Conservation (phyloP, 116 monocot species). For the Phalaenopsis hybrid region DNA sequence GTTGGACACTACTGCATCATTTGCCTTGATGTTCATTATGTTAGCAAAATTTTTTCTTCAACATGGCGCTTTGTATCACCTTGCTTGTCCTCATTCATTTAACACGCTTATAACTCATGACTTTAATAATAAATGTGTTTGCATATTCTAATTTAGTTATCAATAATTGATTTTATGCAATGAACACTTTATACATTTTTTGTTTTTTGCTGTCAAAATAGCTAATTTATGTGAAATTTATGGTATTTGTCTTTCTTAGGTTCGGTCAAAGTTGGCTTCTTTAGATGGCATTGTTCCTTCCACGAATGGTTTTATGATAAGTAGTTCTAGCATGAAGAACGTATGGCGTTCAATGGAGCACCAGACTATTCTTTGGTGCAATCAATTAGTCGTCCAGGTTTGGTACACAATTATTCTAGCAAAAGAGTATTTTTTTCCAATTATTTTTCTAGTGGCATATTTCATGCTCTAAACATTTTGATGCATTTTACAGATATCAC, state of each 20-base stretch:
- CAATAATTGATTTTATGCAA: neutral
- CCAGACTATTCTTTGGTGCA: slow-evolving; percentile 95
- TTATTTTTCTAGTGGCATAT: neutral
- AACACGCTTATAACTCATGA: neutral
- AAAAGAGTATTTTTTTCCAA: neutral
- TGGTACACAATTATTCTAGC: neutral
- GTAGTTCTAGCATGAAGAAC: slow-evolving; percentile 82
- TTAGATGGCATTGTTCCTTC: slow-evolving; percentile 87
- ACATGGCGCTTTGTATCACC: neutral
- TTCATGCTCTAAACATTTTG: slow-evolving; percentile 2
- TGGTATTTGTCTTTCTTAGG: slow-evolving; percentile 26
- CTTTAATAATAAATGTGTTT: neutral
- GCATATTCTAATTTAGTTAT: neutral
- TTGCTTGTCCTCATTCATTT: neutral
- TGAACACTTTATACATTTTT: neutral
- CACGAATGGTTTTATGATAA: slow-evolving; percentile 76
- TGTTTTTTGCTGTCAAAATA: neutral
- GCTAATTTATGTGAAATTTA: neutral
- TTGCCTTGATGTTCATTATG: neutral
- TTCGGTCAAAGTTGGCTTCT: slow-evolving; percentile 78
- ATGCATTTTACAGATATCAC: slow-evolving; percentile 53
- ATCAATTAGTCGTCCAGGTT: slow-evolving; percentile 97
- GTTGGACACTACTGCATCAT: neutral
- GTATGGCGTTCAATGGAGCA: slow-evolving; percentile 95
- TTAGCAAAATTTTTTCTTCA: neutral